A percentile compares a stretch with the other conserved stretches of the same genome.
Conservation (phyloP, 768 basidiomycete genomes). For the Tylopilus sp. region DNA sequence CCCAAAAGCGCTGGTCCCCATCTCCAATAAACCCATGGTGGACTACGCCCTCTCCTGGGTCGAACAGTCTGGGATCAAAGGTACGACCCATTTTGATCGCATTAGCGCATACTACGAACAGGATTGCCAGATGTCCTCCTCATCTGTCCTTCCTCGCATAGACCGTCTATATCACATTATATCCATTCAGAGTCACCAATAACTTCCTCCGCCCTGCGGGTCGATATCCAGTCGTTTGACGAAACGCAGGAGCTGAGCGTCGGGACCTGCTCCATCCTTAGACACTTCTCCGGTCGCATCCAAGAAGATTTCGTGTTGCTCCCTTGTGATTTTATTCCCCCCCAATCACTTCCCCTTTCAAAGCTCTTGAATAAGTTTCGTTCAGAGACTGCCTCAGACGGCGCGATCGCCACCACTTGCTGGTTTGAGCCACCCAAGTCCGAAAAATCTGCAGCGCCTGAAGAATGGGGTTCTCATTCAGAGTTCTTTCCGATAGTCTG, state of each 20-base stretch:
- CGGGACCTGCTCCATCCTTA: slow-evolving; percentile 74
- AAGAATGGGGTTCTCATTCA: slow-evolving; percentile 61
- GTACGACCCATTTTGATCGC: slow-evolving; percentile 36
- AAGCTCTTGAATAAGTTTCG: slow-evolving; percentile 80
- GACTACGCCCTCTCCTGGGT: slow-evolving; percentile 84
- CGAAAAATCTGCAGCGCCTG: slow-evolving; percentile 54
- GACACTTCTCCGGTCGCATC: slow-evolving; percentile 73
- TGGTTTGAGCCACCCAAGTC: slow-evolving; percentile 53
- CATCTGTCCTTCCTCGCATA: slow-evolving; percentile 78
- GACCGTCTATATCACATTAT: slow-evolving; percentile 74
- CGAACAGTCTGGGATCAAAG: slow-evolving; percentile 81
- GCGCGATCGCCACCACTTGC: slow-evolving; percentile 60
- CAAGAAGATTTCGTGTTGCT: slow-evolving; percentile 84
- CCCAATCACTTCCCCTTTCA: slow-evolving; percentile 65
- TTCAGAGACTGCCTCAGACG: slow-evolving; percentile 59
- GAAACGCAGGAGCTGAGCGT: slow-evolving; percentile 61
- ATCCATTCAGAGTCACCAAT: slow-evolving; percentile 74
- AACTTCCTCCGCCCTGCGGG: slow-evolving; percentile 55
- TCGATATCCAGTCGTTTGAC: slow-evolving; percentile 80
- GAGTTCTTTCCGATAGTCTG: slow-evolving; percentile 56
- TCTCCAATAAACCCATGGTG: slow-evolving; percentile 85
- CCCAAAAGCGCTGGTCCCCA: slow-evolving; percentile 84
- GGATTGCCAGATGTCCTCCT: slow-evolving; percentile 69
- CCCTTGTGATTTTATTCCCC: slow-evolving; percentile 88
- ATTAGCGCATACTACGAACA: slow-evolving; percentile 7